Evolutionary conservation across 192 early-diverging fungal genomes (phyloP).

Genomic region (Backusella liffmaniae): DNA sequence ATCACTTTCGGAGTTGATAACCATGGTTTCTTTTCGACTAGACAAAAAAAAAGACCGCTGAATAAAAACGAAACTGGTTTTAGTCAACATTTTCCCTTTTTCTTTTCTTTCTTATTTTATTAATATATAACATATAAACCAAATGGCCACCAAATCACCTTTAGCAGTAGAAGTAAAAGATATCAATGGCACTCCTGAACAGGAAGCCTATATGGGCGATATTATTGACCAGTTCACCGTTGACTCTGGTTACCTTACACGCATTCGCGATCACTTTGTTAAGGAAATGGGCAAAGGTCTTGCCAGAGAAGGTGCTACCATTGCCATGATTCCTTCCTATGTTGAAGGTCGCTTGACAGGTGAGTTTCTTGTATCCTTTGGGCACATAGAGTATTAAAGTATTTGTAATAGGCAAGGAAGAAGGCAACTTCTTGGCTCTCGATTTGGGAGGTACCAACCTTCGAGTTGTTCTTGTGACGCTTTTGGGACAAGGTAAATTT

Average conservation of each 20-base stretch:
- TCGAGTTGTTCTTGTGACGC: constrained; percentile 82
- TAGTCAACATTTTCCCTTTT: not conserved
- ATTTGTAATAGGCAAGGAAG: constrained; percentile 56
- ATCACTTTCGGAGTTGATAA: not conserved
- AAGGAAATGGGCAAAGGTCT: constrained; percentile 67
- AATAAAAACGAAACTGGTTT: constrained; percentile 3
- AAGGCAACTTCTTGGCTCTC: constrained; percentile 83
- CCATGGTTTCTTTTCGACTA: not conserved
- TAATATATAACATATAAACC: not conserved
- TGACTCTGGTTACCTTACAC: constrained; percentile 49
- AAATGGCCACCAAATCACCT: constrained; percentile 16
- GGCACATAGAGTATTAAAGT: not conserved
- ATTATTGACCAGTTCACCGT: constrained; percentile 56
- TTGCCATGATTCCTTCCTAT: constrained; percentile 91
- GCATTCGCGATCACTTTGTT: constrained; percentile 60
- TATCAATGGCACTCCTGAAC: constrained; percentile 47
- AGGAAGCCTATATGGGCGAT: constrained; percentile 46
- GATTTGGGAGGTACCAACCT: constrained; percentile 95
- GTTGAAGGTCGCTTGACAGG: constrained; percentile 71
- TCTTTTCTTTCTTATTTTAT: not conserved
- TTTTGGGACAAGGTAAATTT: constrained; percentile 73
- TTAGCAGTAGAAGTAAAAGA: constrained; percentile 31
- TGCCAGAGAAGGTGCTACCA: constrained; percentile 47
- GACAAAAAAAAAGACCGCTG: not conserved
- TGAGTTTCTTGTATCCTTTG: constrained; percentile 28